These are phyloP conservation scores for Candida adriatica DNA, from an alignment of 805 yeast genomes.

Conservation along the genomic window DNA sequence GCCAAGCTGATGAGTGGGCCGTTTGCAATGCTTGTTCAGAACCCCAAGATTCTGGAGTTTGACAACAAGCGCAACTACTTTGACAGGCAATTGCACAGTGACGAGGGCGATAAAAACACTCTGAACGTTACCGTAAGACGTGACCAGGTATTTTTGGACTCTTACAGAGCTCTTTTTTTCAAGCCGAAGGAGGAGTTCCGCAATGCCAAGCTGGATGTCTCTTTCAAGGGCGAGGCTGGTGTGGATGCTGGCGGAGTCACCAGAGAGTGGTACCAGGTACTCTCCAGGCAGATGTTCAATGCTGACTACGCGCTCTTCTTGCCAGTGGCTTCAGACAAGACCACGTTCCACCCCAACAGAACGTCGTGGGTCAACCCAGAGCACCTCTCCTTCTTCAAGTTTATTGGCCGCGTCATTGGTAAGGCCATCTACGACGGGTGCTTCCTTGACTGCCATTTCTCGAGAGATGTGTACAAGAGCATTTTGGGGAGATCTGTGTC, in stretches of 20 bases:
- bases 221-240: slow-evolving; percentile 91
- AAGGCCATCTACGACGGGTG: slow-evolving; percentile 87
- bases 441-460: slow-evolving; percentile 88
- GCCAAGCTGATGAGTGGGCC: slow-evolving; percentile 96
- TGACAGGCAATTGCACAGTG: slow-evolving; percentile 60
- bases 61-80: slow-evolving; percentile 89
- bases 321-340: slow-evolving; percentile 86
- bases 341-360: slow-evolving; percentile 93
- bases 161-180: slow-evolving; percentile 76
- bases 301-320: slow-evolving; percentile 89
- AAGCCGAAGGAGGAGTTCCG: slow-evolving; percentile 69
- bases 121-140: slow-evolving; percentile 68
- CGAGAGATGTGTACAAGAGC: slow-evolving; percentile 88
- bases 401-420: slow-evolving; percentile 90
- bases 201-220: slow-evolving; percentile 64
- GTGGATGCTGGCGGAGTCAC: slow-evolving; percentile 98
- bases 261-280: slow-evolving; percentile 94
- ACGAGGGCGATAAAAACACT: slow-evolving; percentile 34
- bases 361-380: slow-evolving; percentile 91
- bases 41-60: slow-evolving; percentile 86
- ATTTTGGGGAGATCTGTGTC: slow-evolving; percentile 75
- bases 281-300: slow-evolving; percentile 91
- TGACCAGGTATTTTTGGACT: slow-evolving; percentile 87
- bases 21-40: slow-evolving; percentile 79
- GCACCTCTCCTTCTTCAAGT: slow-evolving; percentile 86